These are phyloP conservation scores for Glycine soja DNA, from an alignment of 306 rosid species.

Conservation along the genomic window DNA sequence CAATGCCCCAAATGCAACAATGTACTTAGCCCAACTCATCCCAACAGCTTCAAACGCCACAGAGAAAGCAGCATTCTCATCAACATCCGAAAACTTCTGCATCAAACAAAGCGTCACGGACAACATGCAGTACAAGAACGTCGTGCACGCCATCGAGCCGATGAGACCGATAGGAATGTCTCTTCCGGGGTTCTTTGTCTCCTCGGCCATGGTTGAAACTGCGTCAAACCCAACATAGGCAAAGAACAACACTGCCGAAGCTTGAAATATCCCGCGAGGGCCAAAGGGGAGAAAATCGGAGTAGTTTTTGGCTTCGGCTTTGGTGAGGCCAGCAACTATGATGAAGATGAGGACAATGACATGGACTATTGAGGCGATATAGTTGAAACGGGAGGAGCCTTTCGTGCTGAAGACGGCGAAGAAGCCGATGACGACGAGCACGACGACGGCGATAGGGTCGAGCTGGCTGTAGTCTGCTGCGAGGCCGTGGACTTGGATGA, in stretches of 20 bases:
- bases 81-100: slow-evolving; percentile 53
- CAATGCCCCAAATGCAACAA: slow-evolving; percentile 73
- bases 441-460: slow-evolving; percentile 65
- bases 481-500: slow-evolving; percentile 51
- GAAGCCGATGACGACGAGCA: slow-evolving; percentile 41
- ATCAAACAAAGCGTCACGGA: slow-evolving; percentile 67
- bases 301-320: slow-evolving; percentile 60
- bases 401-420: slow-evolving; percentile 68
- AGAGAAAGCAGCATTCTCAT: slow-evolving; percentile 61
- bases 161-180: slow-evolving; percentile 83
- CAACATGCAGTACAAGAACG: slow-evolving; percentile 55
- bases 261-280: slow-evolving; percentile 59
- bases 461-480: slow-evolving; percentile 46
- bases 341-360: slow-evolving; percentile 63
- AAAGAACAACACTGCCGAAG: slow-evolving; percentile 71
- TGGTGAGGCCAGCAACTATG: slow-evolving; percentile 66
- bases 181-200: slow-evolving; percentile 69
- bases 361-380: slow-evolving; percentile 69
- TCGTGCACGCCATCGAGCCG: slow-evolving; percentile 63
- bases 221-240: slow-evolving; percentile 81
- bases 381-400: slow-evolving; percentile 74
- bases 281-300: slow-evolving; percentile 50
- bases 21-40: slow-evolving; percentile 74
- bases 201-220: slow-evolving; percentile 76
- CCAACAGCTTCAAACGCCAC: slow-evolving; percentile 70